A percentile compares a stretch with the other conserved stretches of the same genome.
phyloP scores from a whole-genome alignment of 345 rosid genomes.

The Atalantia buxifolia region DNA sequence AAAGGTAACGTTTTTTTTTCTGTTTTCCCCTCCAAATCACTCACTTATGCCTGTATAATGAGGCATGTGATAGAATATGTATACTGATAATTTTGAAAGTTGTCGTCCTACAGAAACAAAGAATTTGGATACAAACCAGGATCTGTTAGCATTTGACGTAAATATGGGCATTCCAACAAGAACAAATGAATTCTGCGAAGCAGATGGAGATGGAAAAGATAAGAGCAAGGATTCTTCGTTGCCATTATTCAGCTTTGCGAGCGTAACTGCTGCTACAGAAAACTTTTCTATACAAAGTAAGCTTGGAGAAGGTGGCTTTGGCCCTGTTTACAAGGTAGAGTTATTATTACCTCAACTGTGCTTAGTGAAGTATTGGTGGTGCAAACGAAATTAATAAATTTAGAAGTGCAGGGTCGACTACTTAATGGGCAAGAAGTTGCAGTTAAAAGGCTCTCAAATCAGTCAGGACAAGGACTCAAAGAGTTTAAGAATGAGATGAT shows the following conservation, averaged over 20 bases:
- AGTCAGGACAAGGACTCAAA: slow-evolving; percentile 33
- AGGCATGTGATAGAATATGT: background rate
- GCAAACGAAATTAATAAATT: no score
- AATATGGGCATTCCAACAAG: background rate
- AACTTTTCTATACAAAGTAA: slow-evolving; percentile 21
- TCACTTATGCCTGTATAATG: background rate
- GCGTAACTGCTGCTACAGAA: slow-evolving; percentile 21
- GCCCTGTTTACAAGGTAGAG: slow-evolving; percentile 22
- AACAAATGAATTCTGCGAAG: background rate
- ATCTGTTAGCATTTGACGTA: slow-evolving; percentile 17
- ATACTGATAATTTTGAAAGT: no score
- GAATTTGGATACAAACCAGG: background rate
- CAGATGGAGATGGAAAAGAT: background rate
- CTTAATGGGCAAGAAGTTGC: slow-evolving; percentile 34
- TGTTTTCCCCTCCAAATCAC: background rate
- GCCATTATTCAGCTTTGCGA: slow-evolving; percentile 26
- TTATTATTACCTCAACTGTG: background rate
- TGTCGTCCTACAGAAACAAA: background rate
- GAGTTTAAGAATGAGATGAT: slow-evolving; percentile 37
- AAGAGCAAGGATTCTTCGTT: background rate
- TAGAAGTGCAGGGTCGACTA: slow-evolving; percentile 27
- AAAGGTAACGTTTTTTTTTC: background rate
- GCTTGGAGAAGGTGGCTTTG: slow-evolving; percentile 45
- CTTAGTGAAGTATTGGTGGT: background rate
- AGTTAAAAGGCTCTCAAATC: slow-evolving; percentile 32